These are phyloP conservation scores for Pichia sp. DNA, from an alignment of 1,139 yeast genomes.

Conservation along the genomic window DNA sequence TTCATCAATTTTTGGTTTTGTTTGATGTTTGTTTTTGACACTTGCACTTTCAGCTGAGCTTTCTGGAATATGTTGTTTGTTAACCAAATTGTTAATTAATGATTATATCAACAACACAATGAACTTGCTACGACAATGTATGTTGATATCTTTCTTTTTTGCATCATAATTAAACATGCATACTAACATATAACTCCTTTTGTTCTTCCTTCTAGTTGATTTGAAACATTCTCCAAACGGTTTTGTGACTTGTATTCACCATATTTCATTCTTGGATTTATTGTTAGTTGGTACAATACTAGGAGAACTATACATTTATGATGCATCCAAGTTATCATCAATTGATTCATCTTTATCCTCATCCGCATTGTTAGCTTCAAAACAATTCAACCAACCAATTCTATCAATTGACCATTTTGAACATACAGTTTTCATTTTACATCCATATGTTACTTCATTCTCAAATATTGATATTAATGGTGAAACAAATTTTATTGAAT, in stretches of 20 bases:
- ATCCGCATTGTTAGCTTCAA: neutral
- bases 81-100: neutral
- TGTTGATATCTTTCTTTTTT: neutral
- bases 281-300: constrained; percentile 4
- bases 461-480: neutral
- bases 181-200: neutral
- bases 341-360: neutral
- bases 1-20: neutral
- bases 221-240: constrained; percentile 2
- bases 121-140: constrained; percentile 2
- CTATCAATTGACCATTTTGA: constrained; percentile 1
- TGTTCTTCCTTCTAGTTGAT: neutral
- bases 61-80: neutral
- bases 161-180: neutral
- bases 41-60: neutral
- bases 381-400: constrained; percentile 1
- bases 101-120: neutral
- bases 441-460: constrained; percentile 1
- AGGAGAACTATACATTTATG: constrained; percentile 6
- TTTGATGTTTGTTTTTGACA: neutral
- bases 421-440: constrained; percentile 1
- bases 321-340: neutral
- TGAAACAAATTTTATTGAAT: neutral
- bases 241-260: constrained; percentile 5
- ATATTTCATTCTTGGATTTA: neutral